Evolutionary conservation across 164 flowering plant genomes (phyloP).

Genomic region (Malania oleifera): DNA sequence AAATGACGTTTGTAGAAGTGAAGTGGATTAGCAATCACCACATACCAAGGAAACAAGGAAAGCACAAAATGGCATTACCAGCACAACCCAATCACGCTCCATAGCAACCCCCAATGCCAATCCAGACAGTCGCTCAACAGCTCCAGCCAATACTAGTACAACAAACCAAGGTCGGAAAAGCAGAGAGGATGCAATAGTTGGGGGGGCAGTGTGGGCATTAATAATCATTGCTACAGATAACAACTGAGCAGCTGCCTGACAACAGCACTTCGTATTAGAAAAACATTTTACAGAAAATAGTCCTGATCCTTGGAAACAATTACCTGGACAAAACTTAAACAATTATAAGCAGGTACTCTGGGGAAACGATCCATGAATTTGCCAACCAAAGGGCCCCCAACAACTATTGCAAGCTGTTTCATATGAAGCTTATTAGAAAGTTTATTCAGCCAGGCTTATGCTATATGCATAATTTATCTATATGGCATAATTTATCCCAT

Average conservation of each 20-base stretch:
- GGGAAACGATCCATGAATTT: constrained; percentile 85
- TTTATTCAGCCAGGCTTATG: background rate
- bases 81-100: constrained; percentile 99
- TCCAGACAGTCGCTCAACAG: constrained; percentile 84
- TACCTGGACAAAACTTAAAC: constrained; percentile 79
- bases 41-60: constrained; percentile 6
- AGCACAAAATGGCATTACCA: constrained; percentile 40
- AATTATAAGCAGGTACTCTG: constrained; percentile 74
- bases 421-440: constrained; percentile 17
- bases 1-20: constrained; percentile 6
- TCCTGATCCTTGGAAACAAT: background rate
- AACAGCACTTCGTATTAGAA: constrained; percentile 10
- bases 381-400: constrained; percentile 88
- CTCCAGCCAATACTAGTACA: constrained; percentile 73
- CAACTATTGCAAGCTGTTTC: constrained; percentile 72
- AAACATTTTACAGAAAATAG: background rate
- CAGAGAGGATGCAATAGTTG: constrained; percentile 44
- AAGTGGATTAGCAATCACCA: background rate
- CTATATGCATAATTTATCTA: background rate
- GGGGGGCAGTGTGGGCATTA: constrained; percentile 51
- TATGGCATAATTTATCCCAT: background rate
- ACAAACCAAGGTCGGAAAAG: constrained; percentile 88
- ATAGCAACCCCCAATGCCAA: constrained; percentile 85
- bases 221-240: constrained; percentile 88
- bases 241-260: constrained; percentile 89